Evolutionary conservation across 2,329 filamentous ascomycete species (phyloP), one percentile per base, ranked within the genome.

Genomic region (Zymoseptoria crescenta): DNA sequence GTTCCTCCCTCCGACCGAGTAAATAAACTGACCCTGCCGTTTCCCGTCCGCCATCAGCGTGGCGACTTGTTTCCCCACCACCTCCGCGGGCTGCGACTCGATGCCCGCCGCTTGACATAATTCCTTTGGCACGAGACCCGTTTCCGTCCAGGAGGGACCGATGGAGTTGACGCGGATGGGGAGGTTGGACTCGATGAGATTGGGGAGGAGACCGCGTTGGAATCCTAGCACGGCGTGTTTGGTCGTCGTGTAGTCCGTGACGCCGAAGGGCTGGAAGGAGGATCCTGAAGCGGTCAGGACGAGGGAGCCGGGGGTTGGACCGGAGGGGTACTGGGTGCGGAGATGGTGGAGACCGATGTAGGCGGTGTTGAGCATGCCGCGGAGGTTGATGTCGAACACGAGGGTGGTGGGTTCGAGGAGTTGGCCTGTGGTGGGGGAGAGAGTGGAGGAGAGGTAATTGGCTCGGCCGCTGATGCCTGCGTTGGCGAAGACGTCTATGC

Each of bases 191-290:
- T 19, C 67, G 61, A 9, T 73, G 64, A 10, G 63, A 3, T 77
- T 68, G 2, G 71, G 69, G 1, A 75, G 68, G 8, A 82, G 69
- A 2, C 79, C 77, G 28, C 82, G 76, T 21, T 80, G 74, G 57
- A 82, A 77, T 2, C 83, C 82, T 0, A 84, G 62, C 0, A 83
- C 77, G 21, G 76, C 83, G 57, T 83, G 79, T 59, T 85, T 85
- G 28, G 81, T 72, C 1, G 78, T 76, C 1, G 78, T 77, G 59
- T 85, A 85, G 65, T 85, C 82, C 0, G 75, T 72, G 2, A 75
- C 74, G 19, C 78, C 74, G 54, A 84, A 74, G 1, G 76, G 78
- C 58, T 82, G 80, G 8, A 84, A 72, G 1, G 74, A 76, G 0
- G 80, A 79, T 4, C 73, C 74, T 0, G 83, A 85, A 2, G 76